phyloP scores from a whole-genome alignment of 805 yeast genomes.

The Cyberlindnera nakhonratchasimensis region DNA sequence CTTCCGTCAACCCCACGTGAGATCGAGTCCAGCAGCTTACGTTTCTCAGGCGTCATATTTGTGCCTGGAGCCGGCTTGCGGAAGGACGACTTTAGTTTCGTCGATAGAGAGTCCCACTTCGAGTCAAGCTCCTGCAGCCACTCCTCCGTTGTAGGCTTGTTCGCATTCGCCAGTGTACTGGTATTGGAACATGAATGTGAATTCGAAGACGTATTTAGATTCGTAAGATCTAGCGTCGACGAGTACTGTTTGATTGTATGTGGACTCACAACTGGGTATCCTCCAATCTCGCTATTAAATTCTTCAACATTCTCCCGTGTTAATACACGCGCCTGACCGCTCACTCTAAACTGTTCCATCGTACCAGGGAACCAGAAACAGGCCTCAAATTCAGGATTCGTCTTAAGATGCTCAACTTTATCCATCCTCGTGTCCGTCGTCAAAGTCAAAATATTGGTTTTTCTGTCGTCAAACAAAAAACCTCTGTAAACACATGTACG shows the following conservation, averaged over 20 bases:
- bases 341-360: constrained; percentile 67
- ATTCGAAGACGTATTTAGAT: constrained; percentile 15
- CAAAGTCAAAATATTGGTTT: constrained; percentile 63
- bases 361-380: constrained; percentile 65
- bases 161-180: not conserved
- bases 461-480: constrained; percentile 65
- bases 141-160: constrained; percentile 40
- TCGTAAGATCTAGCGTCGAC: constrained; percentile 24
- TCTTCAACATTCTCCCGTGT: constrained; percentile 21
- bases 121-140: constrained; percentile 64
- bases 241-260: constrained; percentile 19
- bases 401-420: constrained; percentile 48
- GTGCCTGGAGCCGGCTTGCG: constrained; percentile 74
- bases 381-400: constrained; percentile 63
- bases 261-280: constrained; percentile 32
- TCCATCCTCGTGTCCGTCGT: constrained; percentile 70
- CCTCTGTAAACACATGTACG: constrained; percentile 74
- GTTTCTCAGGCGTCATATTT: constrained; percentile 49
- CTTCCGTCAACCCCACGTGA: constrained; percentile 82
- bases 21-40: constrained; percentile 62
- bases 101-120: constrained; percentile 60
- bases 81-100: constrained; percentile 59
- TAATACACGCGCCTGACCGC: constrained; percentile 58
- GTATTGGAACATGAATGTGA: constrained; percentile 42
- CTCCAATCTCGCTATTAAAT: constrained; percentile 19